A percentile compares a stretch with the other conserved stretches of the same genome.
These are phyloP conservation scores for Ustilago loliicola DNA, from an alignment of 1,284 basidiomycete genomes.

Conservation along the genomic window DNA sequence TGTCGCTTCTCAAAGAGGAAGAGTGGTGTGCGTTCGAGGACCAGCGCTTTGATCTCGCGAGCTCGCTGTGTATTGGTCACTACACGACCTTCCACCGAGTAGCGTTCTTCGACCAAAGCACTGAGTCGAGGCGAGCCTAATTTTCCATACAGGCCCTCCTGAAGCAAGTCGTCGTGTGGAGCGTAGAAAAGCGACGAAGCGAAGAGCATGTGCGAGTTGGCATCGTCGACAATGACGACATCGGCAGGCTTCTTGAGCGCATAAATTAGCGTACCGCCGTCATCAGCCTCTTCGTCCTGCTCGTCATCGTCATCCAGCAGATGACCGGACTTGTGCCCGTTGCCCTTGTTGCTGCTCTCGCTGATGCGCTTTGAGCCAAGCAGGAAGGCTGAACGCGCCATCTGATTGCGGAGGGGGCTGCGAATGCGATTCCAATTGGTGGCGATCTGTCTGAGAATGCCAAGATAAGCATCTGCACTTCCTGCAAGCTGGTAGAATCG, in stretches of 20 bases:
- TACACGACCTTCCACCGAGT: slow-evolving; percentile 74
- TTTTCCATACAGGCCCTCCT: slow-evolving; percentile 72
- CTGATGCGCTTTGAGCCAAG: slow-evolving; percentile 78
- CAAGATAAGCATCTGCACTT: slow-evolving; percentile 77
- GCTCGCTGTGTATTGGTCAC: slow-evolving; percentile 60
- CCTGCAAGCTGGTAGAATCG: slow-evolving; percentile 80
- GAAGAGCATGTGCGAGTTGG: slow-evolving; percentile 69
- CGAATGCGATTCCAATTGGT: slow-evolving; percentile 79
- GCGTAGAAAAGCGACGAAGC: slow-evolving; percentile 76
- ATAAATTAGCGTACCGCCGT: slow-evolving; percentile 64
- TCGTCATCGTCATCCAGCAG: slow-evolving; percentile 49
- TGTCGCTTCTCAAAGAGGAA: slow-evolving; percentile 91
- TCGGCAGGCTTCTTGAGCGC: slow-evolving; percentile 67
- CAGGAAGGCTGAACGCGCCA: slow-evolving; percentile 81
- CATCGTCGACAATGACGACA: slow-evolving; percentile 69
- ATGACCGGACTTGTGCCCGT: slow-evolving; percentile 24
- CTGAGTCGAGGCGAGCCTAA: slow-evolving; percentile 79
- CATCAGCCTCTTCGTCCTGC: slow-evolving; percentile 65
- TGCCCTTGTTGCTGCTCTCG: slow-evolving; percentile 17
- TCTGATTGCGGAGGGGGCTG: slow-evolving; percentile 75
- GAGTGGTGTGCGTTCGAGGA: slow-evolving; percentile 88
- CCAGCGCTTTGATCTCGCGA: slow-evolving; percentile 68
- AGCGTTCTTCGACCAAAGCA: slow-evolving; percentile 81
- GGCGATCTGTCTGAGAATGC: slow-evolving; percentile 86
- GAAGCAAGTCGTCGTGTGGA: slow-evolving; percentile 89